A percentile compares a stretch with the other conserved stretches of the same genome.
Conservation (phyloP, 2,329 filamentous ascomycete species). For the Cladosporium sp. region DNA sequence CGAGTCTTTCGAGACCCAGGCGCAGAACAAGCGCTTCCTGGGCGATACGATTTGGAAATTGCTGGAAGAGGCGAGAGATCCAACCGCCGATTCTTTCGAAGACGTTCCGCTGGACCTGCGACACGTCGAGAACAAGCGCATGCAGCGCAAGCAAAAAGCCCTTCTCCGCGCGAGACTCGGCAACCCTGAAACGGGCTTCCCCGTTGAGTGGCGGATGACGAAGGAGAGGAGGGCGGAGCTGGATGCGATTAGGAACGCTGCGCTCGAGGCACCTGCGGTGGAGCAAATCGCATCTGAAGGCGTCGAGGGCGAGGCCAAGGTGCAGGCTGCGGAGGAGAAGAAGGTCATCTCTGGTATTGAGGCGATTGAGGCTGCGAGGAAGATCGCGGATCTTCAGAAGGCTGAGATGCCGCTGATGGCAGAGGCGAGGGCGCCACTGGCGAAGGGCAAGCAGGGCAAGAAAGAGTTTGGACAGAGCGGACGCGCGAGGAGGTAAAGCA, state of each 20-base stretch:
- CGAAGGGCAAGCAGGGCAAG: slow-evolving; percentile 36
- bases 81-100: slow-evolving; percentile 73
- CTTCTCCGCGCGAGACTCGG: slow-evolving; percentile 43
- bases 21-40: slow-evolving; percentile 96
- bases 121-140: slow-evolving; percentile 51
- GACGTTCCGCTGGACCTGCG: slow-evolving; percentile 88
- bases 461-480: slow-evolving; percentile 33
- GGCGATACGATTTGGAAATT: slow-evolving; percentile 75
- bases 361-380: slow-evolving; percentile 34
- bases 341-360: slow-evolving; percentile 29
- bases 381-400: slow-evolving; percentile 28
- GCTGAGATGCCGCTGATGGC: slow-evolving; percentile 37
- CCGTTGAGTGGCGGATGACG: slow-evolving; percentile 80
- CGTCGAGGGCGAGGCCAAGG: slow-evolving; percentile 6
- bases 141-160: slow-evolving; percentile 22
- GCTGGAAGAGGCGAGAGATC: slow-evolving; percentile 72
- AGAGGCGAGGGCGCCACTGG: slow-evolving; percentile 33
- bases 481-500: not conserved
- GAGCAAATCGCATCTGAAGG: slow-evolving; percentile 20
- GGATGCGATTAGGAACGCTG: slow-evolving; percentile 59
- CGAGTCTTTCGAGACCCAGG: slow-evolving; percentile 78
- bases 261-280: slow-evolving; percentile 42
- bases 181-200: slow-evolving; percentile 71
- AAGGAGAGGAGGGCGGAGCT: slow-evolving; percentile 67
- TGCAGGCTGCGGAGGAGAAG: slow-evolving; percentile 8